phyloP scores from a whole-genome alignment of 495 filamentous ascomycete species.

The Trichoderma orchidacearum region DNA sequence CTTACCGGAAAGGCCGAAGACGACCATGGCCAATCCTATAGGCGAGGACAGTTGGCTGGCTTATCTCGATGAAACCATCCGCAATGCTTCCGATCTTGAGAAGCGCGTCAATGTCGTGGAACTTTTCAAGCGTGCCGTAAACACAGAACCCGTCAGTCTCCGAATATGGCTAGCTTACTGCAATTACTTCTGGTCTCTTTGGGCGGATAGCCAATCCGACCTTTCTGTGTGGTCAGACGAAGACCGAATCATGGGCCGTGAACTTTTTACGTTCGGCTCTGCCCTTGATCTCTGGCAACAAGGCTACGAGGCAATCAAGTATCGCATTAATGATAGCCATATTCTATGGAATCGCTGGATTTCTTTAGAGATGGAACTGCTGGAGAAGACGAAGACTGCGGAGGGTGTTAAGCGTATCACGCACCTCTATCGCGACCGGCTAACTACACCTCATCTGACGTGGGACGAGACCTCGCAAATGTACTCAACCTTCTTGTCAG shows the following conservation, averaged over 20 bases:
- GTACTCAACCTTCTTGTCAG: conserved; percentile 70
- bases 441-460: conserved; percentile 65
- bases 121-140: conserved; percentile 62
- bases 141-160: conserved; percentile 70
- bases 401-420: conserved; percentile 51
- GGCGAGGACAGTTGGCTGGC: conserved; percentile 43
- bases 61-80: conserved; percentile 36
- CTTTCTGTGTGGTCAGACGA: conserved; percentile 58
- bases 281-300: conserved; percentile 69
- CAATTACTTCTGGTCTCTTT: conserved; percentile 70
- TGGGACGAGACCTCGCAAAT: conserved; percentile 77
- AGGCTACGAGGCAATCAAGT: conserved; percentile 63
- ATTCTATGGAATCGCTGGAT: conserved; percentile 80
- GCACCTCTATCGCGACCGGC: conserved; percentile 55
- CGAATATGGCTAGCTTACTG: conserved; percentile 83
- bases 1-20: not conserved
- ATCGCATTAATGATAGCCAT: conserved; percentile 74
- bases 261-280: conserved; percentile 66
- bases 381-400: conserved; percentile 36
- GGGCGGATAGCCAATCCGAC: conserved; percentile 45
- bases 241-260: conserved; percentile 57
- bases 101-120: conserved; percentile 63
- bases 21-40: conserved; percentile 36
- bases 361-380: conserved; percentile 40
- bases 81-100: conserved; percentile 36